These are phyloP conservation scores for Neonectria magnoliae DNA, from an alignment of 2,329 filamentous ascomycete genomes.

Conservation along the genomic window DNA sequence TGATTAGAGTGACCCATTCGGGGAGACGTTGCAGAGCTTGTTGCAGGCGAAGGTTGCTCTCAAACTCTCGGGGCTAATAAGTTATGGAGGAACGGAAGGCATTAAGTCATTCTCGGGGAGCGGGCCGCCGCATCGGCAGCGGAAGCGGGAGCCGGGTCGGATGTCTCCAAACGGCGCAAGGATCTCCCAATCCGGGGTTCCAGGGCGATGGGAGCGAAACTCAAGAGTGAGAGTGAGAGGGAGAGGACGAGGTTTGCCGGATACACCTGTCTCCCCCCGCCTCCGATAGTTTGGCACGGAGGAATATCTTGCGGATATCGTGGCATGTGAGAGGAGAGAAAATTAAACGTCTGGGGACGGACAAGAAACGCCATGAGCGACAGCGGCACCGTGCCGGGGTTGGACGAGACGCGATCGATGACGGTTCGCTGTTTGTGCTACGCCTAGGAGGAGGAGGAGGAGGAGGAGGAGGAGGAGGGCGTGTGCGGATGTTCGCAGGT, in stretches of 20 bases:
- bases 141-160: constrained; percentile 9
- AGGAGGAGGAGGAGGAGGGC: background rate
- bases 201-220: constrained; percentile 22
- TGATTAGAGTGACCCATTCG: background rate
- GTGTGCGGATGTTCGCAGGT: background rate
- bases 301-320: constrained; percentile 40
- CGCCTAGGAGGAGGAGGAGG: background rate
- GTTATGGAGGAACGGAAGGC: background rate
- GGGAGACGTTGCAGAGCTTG: background rate
- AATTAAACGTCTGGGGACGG: background rate
- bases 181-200: constrained; percentile 36
- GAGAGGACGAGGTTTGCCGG: constrained; percentile 12
- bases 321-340: constrained; percentile 24
- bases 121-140: constrained; percentile 19
- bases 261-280: background rate
- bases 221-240: background rate
- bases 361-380: constrained; percentile 3
- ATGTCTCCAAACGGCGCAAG: constrained; percentile 36
- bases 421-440: constrained; percentile 16
- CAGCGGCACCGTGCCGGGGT: constrained; percentile 30
- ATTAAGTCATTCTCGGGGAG: background rate
- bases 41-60: background rate
- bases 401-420: constrained; percentile 28
- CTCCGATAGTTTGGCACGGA: constrained; percentile 30
- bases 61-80: background rate